Evolutionary conservation across 2,329 filamentous ascomycete species (phyloP).

Genomic region (Cordyceps cicadae): DNA sequence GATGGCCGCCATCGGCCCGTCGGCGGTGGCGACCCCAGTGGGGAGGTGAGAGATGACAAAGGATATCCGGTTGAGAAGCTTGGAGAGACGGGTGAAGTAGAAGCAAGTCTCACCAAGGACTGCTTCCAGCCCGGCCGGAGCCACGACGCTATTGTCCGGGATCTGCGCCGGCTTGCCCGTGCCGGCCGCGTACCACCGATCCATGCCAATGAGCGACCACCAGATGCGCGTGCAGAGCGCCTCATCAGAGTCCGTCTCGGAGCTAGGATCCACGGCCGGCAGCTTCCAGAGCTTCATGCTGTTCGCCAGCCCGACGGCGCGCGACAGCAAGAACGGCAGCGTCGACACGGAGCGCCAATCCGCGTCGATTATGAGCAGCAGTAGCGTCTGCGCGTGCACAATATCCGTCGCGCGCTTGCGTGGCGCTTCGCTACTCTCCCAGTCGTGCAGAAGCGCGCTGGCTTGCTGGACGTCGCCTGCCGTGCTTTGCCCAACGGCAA

Average conservation of each 20-base stretch:
- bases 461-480: slow-evolving; percentile 37
- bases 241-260: slow-evolving; percentile 52
- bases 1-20: slow-evolving; percentile 26
- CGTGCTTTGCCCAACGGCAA: slow-evolving; percentile 39
- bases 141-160: slow-evolving; percentile 51
- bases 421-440: slow-evolving; percentile 36
- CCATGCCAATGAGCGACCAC: slow-evolving; percentile 64
- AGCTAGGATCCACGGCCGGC: slow-evolving; percentile 35
- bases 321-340: slow-evolving; percentile 46
- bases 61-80: slow-evolving; percentile 40
- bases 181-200: slow-evolving; percentile 65
- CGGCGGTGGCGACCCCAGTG: slow-evolving; percentile 26
- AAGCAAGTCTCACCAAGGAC: slow-evolving; percentile 57
- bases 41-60: slow-evolving; percentile 30
- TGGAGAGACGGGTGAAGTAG: slow-evolving; percentile 53
- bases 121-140: slow-evolving; percentile 49
- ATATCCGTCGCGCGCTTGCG: slow-evolving; percentile 36
- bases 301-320: slow-evolving; percentile 58
- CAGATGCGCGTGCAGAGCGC: slow-evolving; percentile 57
- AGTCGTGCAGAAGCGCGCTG: slow-evolving; percentile 41
- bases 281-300: slow-evolving; percentile 50
- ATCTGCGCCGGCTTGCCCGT: slow-evolving; percentile 56
- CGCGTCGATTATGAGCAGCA: slow-evolving; percentile 58
- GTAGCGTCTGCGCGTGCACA: slow-evolving; percentile 57
- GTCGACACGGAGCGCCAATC: slow-evolving; percentile 45